Evolutionary conservation across 2,329 filamentous ascomycete genomes (phyloP).

Genomic region (Emydomyces testavorans): DNA sequence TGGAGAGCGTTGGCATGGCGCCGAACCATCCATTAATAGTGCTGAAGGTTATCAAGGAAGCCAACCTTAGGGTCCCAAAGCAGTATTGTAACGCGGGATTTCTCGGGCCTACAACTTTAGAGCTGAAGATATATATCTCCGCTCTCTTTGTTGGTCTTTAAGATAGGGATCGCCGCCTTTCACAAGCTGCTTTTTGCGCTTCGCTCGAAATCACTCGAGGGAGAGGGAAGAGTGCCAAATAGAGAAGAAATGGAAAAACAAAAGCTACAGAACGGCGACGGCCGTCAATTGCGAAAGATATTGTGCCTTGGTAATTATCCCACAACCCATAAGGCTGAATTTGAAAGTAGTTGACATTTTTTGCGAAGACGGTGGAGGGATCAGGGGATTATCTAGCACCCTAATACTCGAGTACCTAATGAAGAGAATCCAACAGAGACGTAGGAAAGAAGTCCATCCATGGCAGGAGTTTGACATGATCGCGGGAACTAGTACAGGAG

Average conservation of each 20-base stretch:
- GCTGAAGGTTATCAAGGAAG: too few relatives aligned
- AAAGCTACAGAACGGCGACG: too few relatives aligned
- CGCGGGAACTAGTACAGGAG: conserved; percentile 29
- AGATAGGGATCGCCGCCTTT: too few relatives aligned
- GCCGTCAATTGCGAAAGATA: neutral
- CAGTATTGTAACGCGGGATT: neutral
- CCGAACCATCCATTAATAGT: too few relatives aligned
- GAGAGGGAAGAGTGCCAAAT: too few relatives aligned
- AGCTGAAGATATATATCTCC: too few relatives aligned
- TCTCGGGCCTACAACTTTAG: too few relatives aligned
- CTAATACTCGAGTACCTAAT: conserved; percentile 30
- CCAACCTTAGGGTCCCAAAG: neutral
- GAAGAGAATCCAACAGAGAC: conserved; percentile 18
- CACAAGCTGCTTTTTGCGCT: too few relatives aligned
- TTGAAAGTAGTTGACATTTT: neutral
- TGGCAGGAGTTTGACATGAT: conserved; percentile 36
- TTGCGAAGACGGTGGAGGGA: conserved; percentile 30
- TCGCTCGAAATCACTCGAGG: too few relatives aligned
- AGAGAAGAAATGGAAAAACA: too few relatives aligned
- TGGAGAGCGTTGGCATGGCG: too few relatives aligned
- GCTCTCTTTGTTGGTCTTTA: too few relatives aligned
- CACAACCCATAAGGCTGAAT: neutral
- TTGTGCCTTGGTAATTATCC: neutral
- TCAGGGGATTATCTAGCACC: conserved; percentile 31
- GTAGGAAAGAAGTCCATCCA: conserved; percentile 17